phyloP scores from a whole-genome alignment of 1,284 basidiomycete genomes.

The Schizopora paradoxa region DNA sequence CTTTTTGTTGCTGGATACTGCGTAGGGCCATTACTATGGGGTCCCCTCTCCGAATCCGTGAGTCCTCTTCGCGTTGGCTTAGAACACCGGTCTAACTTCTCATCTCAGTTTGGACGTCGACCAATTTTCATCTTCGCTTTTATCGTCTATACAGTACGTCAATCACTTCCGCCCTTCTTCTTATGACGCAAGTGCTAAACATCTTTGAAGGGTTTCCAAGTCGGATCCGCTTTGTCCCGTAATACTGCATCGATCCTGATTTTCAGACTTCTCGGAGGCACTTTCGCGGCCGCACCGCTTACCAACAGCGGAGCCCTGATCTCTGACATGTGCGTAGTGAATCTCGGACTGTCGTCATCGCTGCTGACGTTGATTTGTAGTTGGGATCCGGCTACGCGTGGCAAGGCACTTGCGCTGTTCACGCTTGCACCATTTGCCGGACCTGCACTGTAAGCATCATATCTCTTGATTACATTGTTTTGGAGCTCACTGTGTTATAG shows the following conservation, averaged over 20 bases:
- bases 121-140: slow-evolving; percentile 46
- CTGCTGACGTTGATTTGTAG: slow-evolving; percentile 21
- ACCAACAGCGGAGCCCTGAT: slow-evolving; percentile 48
- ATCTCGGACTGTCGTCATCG: slow-evolving; percentile 28
- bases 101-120: slow-evolving; percentile 28
- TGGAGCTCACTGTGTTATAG: slow-evolving; percentile 25
- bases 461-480: slow-evolving; percentile 25
- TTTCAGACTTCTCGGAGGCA: slow-evolving; percentile 65
- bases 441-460: slow-evolving; percentile 24
- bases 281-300: slow-evolving; percentile 46
- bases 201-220: slow-evolving; percentile 32
- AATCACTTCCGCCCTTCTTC: background rate
- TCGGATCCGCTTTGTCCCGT: slow-evolving; percentile 55
- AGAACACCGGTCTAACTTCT: background rate
- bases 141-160: slow-evolving; percentile 41
- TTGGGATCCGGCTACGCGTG: slow-evolving; percentile 48
- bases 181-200: background rate
- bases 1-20: slow-evolving; percentile 43
- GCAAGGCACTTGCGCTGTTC: slow-evolving; percentile 50
- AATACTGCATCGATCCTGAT: slow-evolving; percentile 59
- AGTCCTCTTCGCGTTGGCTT: background rate
- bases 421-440: slow-evolving; percentile 47
- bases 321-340: slow-evolving; percentile 29
- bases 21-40: slow-evolving; percentile 46
- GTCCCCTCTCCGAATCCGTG: slow-evolving; percentile 42